Conservation (phyloP, 192 early-diverging fungal genomes). For the Globomyces pollinis-pini region DNA sequence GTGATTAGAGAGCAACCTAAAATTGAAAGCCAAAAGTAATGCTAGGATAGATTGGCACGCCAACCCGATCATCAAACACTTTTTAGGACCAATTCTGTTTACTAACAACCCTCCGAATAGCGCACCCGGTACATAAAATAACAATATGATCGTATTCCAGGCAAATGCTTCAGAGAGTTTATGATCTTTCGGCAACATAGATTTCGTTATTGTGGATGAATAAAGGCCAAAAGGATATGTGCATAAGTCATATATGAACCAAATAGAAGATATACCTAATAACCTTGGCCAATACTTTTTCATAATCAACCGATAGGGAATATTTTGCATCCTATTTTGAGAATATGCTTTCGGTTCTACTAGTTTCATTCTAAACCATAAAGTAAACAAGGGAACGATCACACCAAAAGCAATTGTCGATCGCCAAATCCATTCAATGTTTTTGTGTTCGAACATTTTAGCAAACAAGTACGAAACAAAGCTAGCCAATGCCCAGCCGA, state of each 20-base stretch:
- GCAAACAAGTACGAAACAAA: slow-evolving; percentile 3
- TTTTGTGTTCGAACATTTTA: not conserved
- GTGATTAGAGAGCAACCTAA: not conserved
- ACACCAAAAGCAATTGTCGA: not conserved
- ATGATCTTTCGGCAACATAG: not conserved
- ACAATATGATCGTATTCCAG: slow-evolving; percentile 12
- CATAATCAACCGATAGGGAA: not conserved
- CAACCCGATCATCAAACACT: slow-evolving; percentile 5
- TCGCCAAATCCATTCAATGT: not conserved
- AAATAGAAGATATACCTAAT: not conserved
- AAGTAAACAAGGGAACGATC: not conserved
- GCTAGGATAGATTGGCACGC: slow-evolving; percentile 9
- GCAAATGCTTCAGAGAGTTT: slow-evolving; percentile 1
- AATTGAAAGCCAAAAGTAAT: slow-evolving; percentile 1
- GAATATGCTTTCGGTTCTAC: slow-evolving; percentile 5
- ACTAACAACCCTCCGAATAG: slow-evolving; percentile 7
- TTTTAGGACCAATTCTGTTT: slow-evolving; percentile 6
- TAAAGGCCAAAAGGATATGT: slow-evolving; percentile 13
- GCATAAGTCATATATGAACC: slow-evolving; percentile 15
- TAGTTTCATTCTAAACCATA: not conserved
- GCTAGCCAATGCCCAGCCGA: not conserved
- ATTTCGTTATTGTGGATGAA: slow-evolving; percentile 6
- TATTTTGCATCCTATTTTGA: not conserved
- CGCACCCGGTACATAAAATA: slow-evolving; percentile 14
- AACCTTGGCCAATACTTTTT: slow-evolving; percentile 11